Base-by-base conservation (phyloP, 192 early-diverging fungal genomes). In the Chytriomyces hyalinus region DNA sequence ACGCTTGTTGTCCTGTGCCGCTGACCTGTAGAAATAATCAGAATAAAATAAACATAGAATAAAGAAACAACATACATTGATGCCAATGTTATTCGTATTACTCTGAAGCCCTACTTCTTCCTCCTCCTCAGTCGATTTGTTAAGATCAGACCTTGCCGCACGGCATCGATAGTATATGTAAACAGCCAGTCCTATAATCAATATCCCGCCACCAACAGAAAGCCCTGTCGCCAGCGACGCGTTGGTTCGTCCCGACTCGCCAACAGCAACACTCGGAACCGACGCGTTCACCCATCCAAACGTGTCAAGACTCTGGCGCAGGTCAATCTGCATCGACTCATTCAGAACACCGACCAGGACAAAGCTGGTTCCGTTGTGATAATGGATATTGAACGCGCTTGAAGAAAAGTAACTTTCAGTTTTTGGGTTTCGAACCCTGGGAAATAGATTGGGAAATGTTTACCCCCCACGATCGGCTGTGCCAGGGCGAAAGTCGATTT, bases 1-100 rank as follows among this genome's bases (percentile, higher is more conserved):
- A 26, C 9, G 72, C 72, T 26, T 73, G 72, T 59, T 73, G 72
- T 6, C 72, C 72, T 46, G 72, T 73, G 10, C 72, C 72, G 13
- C 15, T 36, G n/a, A 63, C 20, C 72, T 73, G 50, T 6, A 48
- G 15, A 57, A 36, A 26, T 57, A 17, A n/a, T 67, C 66, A 46
- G 10, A 46, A 15, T 44, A 43, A 36, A 36, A 26, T 26, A 0
- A 67, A 20, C 36, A 67, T 28, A 0, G 0, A 6, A 65, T 6
- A 3, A 24, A 22, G 11, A 65, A n/a, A 4, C 15, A 24, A 11
- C 63, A 13, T 22, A 65, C 63, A 6, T 6, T 65, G 6, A 65
- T 43, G 10, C 46, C 66, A n/a, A 48, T 28, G 17, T 36, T 36
- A 36, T 57, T 57, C 15, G 3, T 2, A 57, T 57, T 57, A 4